Conservation (phyloP, 371 early-diverging fungal species). For the Saksenaea oblongispora region DNA sequence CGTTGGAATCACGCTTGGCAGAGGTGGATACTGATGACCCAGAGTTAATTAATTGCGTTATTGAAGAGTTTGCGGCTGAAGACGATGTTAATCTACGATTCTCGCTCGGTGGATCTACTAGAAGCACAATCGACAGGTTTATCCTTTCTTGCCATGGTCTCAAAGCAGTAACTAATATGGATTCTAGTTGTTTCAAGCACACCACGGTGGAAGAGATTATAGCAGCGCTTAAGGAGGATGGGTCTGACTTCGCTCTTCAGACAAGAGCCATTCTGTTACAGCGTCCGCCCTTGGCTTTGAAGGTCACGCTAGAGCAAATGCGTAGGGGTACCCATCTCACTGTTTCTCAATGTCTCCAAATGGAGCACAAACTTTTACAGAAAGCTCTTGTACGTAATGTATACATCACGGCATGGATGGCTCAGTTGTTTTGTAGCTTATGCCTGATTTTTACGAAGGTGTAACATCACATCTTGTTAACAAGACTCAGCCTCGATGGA, state of each 20-base stretch:
- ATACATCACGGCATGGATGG: background rate
- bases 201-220: slow-evolving; percentile 77
- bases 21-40: slow-evolving; percentile 72
- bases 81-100: background rate
- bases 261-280: slow-evolving; percentile 58
- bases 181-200: slow-evolving; percentile 69
- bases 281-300: slow-evolving; percentile 79
- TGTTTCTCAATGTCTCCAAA: slow-evolving; percentile 50
- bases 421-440: slow-evolving; percentile 22
- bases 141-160: background rate
- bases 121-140: slow-evolving; percentile 8
- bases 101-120: background rate
- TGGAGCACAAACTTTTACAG: slow-evolving; percentile 75
- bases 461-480: slow-evolving; percentile 70
- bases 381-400: slow-evolving; percentile 55
- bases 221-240: slow-evolving; percentile 49
- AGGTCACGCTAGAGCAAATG: slow-evolving; percentile 77
- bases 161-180: background rate
- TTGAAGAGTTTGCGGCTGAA: slow-evolving; percentile 80
- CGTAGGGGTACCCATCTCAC: slow-evolving; percentile 55
- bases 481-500: slow-evolving; percentile 72
- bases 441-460: slow-evolving; percentile 77
- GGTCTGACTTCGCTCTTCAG: slow-evolving; percentile 62
- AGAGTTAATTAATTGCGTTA: slow-evolving; percentile 74
- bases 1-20: slow-evolving; percentile 72